Percentiles rank a stretch among this genome's conserved stretches.
Conservation (phyloP, 495 filamentous ascomycete genomes). For the Penicillium goetzii region DNA sequence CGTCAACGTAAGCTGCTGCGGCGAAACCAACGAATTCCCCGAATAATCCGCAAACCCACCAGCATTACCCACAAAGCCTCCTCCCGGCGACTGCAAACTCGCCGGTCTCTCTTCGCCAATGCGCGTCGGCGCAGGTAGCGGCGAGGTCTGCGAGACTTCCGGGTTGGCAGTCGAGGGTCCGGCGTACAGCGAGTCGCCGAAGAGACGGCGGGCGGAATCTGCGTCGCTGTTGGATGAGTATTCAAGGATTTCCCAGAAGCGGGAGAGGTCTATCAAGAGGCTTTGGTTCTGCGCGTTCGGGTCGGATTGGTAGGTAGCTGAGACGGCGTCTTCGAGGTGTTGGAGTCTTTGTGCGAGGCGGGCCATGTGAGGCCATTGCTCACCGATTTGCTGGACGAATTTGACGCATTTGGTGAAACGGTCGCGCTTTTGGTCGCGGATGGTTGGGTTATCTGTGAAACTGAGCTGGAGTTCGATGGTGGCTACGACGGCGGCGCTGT, state of each 20-base stretch:
- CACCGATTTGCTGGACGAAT: constrained; percentile 47
- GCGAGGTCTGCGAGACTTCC: constrained; percentile 51
- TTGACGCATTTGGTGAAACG: constrained; percentile 50
- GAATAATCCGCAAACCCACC: constrained; percentile 27
- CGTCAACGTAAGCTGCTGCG: constrained; percentile 37
- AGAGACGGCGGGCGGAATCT: constrained; percentile 44
- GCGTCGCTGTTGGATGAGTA: constrained; percentile 51
- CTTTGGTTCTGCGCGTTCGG: constrained; percentile 46
- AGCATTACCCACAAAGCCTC: constrained; percentile 22
- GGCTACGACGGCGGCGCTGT: constrained; percentile 52
- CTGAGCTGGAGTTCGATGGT: constrained; percentile 56
- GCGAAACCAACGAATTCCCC: constrained; percentile 27
- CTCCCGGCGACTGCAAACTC: constrained; percentile 15
- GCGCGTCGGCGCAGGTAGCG: constrained; percentile 49
- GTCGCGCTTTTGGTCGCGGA: constrained; percentile 47
- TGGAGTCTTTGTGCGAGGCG: constrained; percentile 50
- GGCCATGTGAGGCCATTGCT: constrained; percentile 53
- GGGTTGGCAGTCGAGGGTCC: constrained; percentile 27
- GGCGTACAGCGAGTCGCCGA: constrained; percentile 45
- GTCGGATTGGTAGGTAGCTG: constrained; percentile 48
- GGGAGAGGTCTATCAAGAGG: constrained; percentile 51
- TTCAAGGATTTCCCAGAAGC: constrained; percentile 56
- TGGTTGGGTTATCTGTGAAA: constrained; percentile 43
- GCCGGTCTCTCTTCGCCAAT: constrained; percentile 32
- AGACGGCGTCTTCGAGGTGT: constrained; percentile 49